Evolutionary conservation across 1,284 basidiomycete species (phyloP).

Genomic region (Pterula multifida): DNA sequence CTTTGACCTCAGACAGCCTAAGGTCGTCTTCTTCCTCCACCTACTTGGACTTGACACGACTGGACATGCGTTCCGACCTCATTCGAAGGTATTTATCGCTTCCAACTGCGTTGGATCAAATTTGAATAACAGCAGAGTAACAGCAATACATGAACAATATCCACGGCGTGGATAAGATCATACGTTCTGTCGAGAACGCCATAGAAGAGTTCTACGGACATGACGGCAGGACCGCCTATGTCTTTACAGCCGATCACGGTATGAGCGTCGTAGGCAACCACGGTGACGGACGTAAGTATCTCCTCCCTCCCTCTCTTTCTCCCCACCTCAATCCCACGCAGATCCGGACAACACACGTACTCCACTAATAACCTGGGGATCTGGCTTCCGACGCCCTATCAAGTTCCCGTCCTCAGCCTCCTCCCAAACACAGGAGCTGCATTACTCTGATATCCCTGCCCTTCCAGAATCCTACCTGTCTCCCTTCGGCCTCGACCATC

Average conservation of each 20-base stretch:
- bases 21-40: constrained; percentile 77
- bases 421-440: constrained; percentile 31
- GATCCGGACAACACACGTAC: constrained; percentile 86
- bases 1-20: constrained; percentile 31
- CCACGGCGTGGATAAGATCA: constrained; percentile 69
- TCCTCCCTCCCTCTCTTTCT: background rate
- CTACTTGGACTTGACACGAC: constrained; percentile 82
- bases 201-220: constrained; percentile 50
- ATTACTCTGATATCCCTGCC: constrained; percentile 14
- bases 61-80: constrained; percentile 81
- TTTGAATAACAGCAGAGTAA: background rate
- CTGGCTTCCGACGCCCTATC: constrained; percentile 59
- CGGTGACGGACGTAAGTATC: constrained; percentile 66
- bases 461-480: constrained; percentile 41
- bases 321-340: constrained; percentile 16
- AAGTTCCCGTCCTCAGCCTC: constrained; percentile 24
- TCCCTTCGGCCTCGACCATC: constrained; percentile 45
- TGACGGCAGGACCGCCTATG: constrained; percentile 53
- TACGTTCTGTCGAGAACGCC: constrained; percentile 60
- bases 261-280: constrained; percentile 88
- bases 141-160: constrained; percentile 85
- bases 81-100: constrained; percentile 45
- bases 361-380: constrained; percentile 78
- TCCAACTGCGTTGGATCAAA: background rate
- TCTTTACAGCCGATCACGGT: constrained; percentile 87